Percentiles rank a stretch among this genome's conserved stretches.
Conservation (phyloP, 768 basidiomycete genomes). For the Albatrellus ellisii region DNA sequence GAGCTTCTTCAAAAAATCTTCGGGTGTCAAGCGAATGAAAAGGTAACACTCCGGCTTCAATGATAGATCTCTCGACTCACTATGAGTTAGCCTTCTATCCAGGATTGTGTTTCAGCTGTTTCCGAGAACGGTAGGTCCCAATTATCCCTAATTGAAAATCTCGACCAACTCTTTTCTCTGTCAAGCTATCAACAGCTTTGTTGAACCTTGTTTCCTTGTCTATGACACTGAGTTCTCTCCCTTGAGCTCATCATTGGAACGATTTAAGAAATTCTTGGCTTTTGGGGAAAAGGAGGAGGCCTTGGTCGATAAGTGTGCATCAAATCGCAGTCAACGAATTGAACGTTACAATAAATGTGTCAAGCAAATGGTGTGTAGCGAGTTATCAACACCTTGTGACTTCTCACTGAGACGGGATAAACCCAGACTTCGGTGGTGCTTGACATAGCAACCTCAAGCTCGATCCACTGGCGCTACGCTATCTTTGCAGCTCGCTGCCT, state of each 20-base stretch:
- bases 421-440: conserved; percentile 32
- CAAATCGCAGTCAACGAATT: conserved; percentile 33
- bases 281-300: conserved; percentile 20
- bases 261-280: conserved; percentile 26
- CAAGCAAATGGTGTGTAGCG: conserved; percentile 28
- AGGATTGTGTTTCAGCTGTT: conserved; percentile 52
- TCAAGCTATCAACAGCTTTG: conserved; percentile 44
- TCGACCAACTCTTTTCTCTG: conserved; percentile 1
- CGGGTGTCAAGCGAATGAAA: conserved; percentile 72
- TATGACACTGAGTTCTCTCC: conserved; percentile 36
- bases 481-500: conserved; percentile 59
- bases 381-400: neutral
- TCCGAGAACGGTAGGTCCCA: conserved; percentile 41
- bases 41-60: conserved; percentile 28
- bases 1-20: conserved; percentile 51
- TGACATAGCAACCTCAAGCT: conserved; percentile 40
- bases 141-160: conserved; percentile 5
- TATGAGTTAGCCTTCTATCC: conserved; percentile 50
- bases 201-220: conserved; percentile 45
- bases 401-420: conserved; percentile 7
- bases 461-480: conserved; percentile 72
- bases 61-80: neutral
- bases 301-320: conserved; percentile 28
- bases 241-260: conserved; percentile 24
- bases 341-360: conserved; percentile 28